Conservation (phyloP, 2,329 filamentous ascomycete genomes). For the Dactylella cylindrospora region DNA sequence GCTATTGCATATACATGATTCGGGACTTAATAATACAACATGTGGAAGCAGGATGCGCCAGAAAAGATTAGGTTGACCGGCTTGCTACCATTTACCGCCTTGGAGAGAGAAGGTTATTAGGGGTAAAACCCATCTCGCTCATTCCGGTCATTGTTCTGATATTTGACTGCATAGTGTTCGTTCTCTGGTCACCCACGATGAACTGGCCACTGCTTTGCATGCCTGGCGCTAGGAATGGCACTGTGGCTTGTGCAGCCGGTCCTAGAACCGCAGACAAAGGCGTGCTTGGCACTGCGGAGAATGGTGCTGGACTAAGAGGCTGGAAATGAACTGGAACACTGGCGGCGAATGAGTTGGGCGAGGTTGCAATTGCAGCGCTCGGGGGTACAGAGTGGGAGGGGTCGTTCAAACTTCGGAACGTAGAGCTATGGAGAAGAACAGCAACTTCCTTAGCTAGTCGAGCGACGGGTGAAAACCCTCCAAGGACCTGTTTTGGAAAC, state of each 20-base stretch:
- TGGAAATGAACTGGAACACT: constrained; percentile 43
- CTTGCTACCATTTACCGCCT: constrained; percentile 19
- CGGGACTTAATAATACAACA: too few species aligned
- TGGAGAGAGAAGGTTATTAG: constrained; percentile 24
- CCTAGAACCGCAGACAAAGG: constrained; percentile 49
- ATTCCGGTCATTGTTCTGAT: constrained; percentile 37
- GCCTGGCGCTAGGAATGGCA: constrained; percentile 43
- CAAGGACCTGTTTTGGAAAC: constrained; percentile 47
- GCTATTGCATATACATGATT: too few species aligned
- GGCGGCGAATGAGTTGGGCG: constrained; percentile 15
- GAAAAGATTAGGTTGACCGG: too few species aligned
- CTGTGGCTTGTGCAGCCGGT: constrained; percentile 48
- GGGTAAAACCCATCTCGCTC: constrained; percentile 25
- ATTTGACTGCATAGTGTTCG: constrained; percentile 36
- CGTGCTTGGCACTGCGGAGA: constrained; percentile 46
- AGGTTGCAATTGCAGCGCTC: constrained; percentile 6
- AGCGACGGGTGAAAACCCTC: constrained; percentile 47
- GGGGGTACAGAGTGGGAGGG: constrained; percentile 16
- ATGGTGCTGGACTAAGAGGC: constrained; percentile 46
- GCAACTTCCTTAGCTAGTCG: constrained; percentile 49
- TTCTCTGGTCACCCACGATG: constrained; percentile 14
- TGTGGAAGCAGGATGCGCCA: too few species aligned
- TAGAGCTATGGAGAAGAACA: constrained; percentile 47
- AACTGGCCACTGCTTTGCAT: constrained; percentile 1
- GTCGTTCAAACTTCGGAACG: constrained; percentile 47